A percentile compares a stretch with the other conserved stretches of the same genome.
Evolutionary conservation across 257 asterid genomes (phyloP).

Genomic region (Jacaranda copaia): DNA sequence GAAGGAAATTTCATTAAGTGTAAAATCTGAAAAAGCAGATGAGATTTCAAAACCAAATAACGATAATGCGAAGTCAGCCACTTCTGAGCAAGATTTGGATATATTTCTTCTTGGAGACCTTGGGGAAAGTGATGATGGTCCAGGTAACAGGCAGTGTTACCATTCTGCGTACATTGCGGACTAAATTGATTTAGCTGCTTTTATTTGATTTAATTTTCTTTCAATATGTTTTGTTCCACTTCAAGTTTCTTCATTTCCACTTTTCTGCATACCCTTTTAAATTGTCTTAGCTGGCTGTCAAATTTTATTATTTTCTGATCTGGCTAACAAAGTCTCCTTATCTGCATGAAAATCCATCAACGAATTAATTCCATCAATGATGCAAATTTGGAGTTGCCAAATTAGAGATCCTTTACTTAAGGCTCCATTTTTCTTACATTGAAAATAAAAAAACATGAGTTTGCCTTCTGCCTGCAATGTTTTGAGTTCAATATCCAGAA

Average conservation of each 20-base stretch:
- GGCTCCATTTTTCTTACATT: no score
- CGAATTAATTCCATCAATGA: background rate
- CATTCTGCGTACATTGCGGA: no score
- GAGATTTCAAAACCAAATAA: conserved; percentile 52
- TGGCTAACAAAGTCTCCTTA: background rate
- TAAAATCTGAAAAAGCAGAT: conserved; percentile 47
- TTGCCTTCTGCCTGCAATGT: background rate
- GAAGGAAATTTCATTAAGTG: conserved; percentile 56
- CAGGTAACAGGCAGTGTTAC: conserved; percentile 56
- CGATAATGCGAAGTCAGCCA: conserved; percentile 51
- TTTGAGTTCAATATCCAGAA: background rate
- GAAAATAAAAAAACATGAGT: background rate
- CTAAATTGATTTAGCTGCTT: conserved; percentile 11
- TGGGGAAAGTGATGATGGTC: conserved; percentile 83
- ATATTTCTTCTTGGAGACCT: conserved; percentile 90
- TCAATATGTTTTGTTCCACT: background rate
- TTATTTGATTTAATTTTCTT: background rate
- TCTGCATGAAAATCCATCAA: background rate
- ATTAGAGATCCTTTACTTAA: background rate
- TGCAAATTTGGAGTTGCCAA: background rate
- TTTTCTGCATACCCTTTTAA: background rate
- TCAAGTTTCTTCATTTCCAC: background rate
- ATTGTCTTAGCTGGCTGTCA: background rate
- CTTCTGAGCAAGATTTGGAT: conserved; percentile 93
- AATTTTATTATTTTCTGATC: background rate